phyloP scores from a whole-genome alignment of 2,329 filamentous ascomycete species.

The Didymellaceae sp. region DNA sequence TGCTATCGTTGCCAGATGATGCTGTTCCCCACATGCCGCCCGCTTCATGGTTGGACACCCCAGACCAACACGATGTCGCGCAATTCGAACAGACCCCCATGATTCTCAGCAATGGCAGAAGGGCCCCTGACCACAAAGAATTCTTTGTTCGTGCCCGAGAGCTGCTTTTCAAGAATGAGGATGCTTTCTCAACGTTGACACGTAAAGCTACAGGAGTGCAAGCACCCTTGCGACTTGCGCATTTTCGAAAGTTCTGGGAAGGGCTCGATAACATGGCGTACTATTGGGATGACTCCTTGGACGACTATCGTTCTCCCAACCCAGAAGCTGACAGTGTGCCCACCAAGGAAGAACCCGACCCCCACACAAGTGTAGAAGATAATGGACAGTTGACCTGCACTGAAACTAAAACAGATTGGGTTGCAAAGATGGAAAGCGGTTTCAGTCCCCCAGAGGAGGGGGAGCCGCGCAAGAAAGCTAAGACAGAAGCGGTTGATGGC shows the following conservation, averaged over 20 bases:
- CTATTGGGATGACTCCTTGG: conserved; percentile 67
- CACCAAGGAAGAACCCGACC: conserved; percentile 4
- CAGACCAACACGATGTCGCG: too few relatives aligned
- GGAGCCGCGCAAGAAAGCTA: conserved; percentile 50
- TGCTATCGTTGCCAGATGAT: conserved; percentile 42
- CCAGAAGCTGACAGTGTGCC: conserved; percentile 16
- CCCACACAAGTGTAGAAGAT: conserved; percentile 1
- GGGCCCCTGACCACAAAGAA: conserved; percentile 55
- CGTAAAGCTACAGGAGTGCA: conserved; percentile 56
- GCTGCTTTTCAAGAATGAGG: conserved; percentile 61
- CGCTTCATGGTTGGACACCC: conserved; percentile 40
- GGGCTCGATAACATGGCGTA: conserved; percentile 65
- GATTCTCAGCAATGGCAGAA: conserved; percentile 58
- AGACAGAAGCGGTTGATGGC: conserved; percentile 35
- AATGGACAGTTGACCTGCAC: conserved; percentile 12
- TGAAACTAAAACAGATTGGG: conserved; percentile 21
- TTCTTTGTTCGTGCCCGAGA: conserved; percentile 59
- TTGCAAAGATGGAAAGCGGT: conserved; percentile 15
- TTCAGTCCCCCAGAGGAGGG: conserved; percentile 22
- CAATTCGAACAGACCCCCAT: too few relatives aligned
- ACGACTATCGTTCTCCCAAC: conserved; percentile 58
- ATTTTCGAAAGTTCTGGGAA: conserved; percentile 67
- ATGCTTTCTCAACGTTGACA: conserved; percentile 63
- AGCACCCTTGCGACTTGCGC: conserved; percentile 58
- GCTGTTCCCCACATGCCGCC: conserved; percentile 50